Conservation (phyloP, 306 rosid genomes). For the Castanospermum australe region DNA sequence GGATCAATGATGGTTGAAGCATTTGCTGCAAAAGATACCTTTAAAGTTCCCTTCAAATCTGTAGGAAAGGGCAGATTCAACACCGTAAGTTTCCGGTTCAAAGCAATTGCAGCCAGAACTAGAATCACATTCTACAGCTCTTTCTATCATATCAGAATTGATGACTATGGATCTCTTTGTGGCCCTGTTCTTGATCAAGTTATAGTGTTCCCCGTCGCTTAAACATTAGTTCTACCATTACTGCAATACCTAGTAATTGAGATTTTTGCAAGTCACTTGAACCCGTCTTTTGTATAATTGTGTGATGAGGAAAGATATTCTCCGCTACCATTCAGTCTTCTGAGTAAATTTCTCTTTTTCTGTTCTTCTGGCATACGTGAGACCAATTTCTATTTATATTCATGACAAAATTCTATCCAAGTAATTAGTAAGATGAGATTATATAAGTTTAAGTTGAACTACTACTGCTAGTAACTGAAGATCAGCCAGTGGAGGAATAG, state of each 20-base stretch:
- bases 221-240: not conserved
- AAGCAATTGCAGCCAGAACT: slow-evolving; percentile 57
- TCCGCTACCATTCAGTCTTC: not conserved
- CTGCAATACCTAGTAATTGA: not conserved
- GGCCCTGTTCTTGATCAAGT: slow-evolving; percentile 88
- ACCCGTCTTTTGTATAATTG: slow-evolving; percentile 24
- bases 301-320: slow-evolving; percentile 14
- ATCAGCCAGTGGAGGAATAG: too few relatives aligned
- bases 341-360: not conserved
- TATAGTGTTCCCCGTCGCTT: slow-evolving; percentile 45
- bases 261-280: slow-evolving; percentile 25
- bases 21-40: slow-evolving; percentile 64
- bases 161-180: slow-evolving; percentile 81
- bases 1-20: slow-evolving; percentile 96
- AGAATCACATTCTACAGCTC: slow-evolving; percentile 85
- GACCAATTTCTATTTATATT: not conserved
- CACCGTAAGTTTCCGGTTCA: slow-evolving; percentile 58
- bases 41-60: slow-evolving; percentile 71
- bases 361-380: not conserved
- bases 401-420: slow-evolving; percentile 10
- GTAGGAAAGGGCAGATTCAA: slow-evolving; percentile 69
- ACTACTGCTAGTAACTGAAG: too few relatives aligned
- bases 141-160: slow-evolving; percentile 68
- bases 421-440: not conserved
- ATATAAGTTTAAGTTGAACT: too few relatives aligned